Evolutionary conservation across 2,329 filamentous ascomycete species (phyloP).

Genomic region (Cordyceps sp.): DNA sequence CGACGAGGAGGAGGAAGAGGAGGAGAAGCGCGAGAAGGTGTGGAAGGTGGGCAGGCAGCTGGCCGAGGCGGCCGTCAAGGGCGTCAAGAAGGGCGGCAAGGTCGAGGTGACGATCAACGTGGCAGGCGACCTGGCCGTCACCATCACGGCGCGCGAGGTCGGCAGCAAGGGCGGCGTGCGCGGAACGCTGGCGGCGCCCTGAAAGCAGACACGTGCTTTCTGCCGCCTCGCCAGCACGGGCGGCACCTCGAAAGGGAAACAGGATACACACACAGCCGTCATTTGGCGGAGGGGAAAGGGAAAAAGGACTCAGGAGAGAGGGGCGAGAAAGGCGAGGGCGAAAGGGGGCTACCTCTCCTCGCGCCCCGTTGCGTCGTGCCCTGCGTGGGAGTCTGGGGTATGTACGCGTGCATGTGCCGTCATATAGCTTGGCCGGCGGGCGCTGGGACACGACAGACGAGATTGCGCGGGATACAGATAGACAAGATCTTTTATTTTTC

Average conservation of each 20-base stretch:
- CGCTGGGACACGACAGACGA: too few relatives aligned
- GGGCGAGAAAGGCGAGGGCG: neutral
- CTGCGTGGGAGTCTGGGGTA: too few relatives aligned
- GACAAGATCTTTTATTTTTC: neutral
- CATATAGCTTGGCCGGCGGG: too few relatives aligned
- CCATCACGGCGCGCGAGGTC: constrained; percentile 69
- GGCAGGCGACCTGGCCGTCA: constrained; percentile 60
- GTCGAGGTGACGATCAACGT: constrained; percentile 91
- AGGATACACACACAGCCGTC: too few relatives aligned
- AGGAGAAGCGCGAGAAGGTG: constrained; percentile 76
- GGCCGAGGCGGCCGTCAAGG: constrained; percentile 72
- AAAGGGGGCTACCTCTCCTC: neutral
- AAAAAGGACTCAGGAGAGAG: too few relatives aligned
- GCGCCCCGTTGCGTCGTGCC: too few relatives aligned
- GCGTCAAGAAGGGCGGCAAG: constrained; percentile 74
- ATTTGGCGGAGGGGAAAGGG: too few relatives aligned
- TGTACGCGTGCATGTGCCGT: too few relatives aligned
- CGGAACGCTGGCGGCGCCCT: constrained; percentile 29
- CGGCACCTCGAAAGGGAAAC: too few relatives aligned
- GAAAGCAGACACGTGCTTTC: constrained; percentile 1
- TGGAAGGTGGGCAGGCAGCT: constrained; percentile 78
- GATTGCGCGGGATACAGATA: too few relatives aligned
- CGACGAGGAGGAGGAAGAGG: constrained; percentile 59
- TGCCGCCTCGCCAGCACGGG: too few relatives aligned
- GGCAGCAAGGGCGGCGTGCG: constrained; percentile 74